Conservation (phyloP, 1,139 yeast species). For the Suzukiozyma palmioleophila region DNA sequence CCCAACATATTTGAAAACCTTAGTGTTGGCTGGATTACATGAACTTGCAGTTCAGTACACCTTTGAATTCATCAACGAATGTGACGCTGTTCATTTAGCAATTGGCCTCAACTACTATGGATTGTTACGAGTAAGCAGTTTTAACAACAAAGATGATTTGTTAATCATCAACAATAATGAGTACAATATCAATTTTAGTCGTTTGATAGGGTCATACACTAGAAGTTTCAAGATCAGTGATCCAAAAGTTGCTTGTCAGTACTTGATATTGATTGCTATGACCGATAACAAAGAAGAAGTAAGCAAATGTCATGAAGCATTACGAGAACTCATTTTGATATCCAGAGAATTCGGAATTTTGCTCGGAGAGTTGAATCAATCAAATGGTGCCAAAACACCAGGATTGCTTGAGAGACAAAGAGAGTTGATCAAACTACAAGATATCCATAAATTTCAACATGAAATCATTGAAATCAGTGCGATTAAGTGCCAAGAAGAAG, state of each 20-base stretch:
- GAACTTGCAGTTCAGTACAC: slow-evolving; percentile 77
- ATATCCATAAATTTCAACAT: slow-evolving; percentile 43
- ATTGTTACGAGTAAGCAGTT: slow-evolving; percentile 49
- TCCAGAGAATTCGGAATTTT: slow-evolving; percentile 80
- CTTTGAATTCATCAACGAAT: slow-evolving; percentile 59
- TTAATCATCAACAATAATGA: slow-evolving; percentile 29
- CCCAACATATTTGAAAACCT: slow-evolving; percentile 73
- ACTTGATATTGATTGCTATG: slow-evolving; percentile 68
- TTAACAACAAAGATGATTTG: slow-evolving; percentile 28
- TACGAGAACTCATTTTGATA: slow-evolving; percentile 78
- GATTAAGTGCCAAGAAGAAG: slow-evolving; percentile 84
- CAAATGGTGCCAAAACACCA: slow-evolving; percentile 71
- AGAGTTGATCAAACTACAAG: slow-evolving; percentile 55
- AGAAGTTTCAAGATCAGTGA: slow-evolving; percentile 79
- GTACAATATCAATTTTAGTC: slow-evolving; percentile 51
- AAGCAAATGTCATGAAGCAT: slow-evolving; percentile 68
- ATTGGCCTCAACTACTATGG: slow-evolving; percentile 79
- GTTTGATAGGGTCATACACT: slow-evolving; percentile 67
- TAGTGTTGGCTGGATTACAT: slow-evolving; percentile 73
- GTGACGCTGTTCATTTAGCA: slow-evolving; percentile 88
- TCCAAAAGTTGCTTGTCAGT: slow-evolving; percentile 89
- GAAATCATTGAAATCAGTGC: slow-evolving; percentile 86
- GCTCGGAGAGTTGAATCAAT: slow-evolving; percentile 67
- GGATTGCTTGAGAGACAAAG: slow-evolving; percentile 84
- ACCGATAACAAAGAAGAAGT: slow-evolving; percentile 40